Conservation (phyloP, 108 stramenopile species). For the Cyclostephanos tholiformis region DNA sequence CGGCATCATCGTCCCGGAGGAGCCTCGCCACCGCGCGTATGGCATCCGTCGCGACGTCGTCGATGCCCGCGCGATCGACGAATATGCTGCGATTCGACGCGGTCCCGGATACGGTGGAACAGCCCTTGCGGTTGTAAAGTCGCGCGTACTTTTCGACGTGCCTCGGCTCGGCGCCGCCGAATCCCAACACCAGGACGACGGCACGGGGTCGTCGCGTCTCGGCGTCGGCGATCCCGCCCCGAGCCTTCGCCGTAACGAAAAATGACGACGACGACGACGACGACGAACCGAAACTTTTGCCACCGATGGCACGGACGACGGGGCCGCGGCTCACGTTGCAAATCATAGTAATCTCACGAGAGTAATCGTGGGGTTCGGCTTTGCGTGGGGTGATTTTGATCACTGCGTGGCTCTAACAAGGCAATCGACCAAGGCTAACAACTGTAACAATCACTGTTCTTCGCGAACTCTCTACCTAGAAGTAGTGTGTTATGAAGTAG, state of each 20-base stretch:
- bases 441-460: no score
- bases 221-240: neutral
- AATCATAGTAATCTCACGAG: neutral
- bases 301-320: neutral
- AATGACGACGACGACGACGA: neutral
- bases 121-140: neutral
- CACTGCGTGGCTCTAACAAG: neutral
- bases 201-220: neutral
- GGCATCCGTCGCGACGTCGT: neutral
- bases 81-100: neutral
- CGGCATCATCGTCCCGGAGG: neutral
- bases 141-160: constrained; percentile 6
- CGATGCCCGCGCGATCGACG: neutral
- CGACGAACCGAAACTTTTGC: neutral
- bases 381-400: neutral
- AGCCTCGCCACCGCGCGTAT: neutral
- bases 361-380: neutral
- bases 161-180: neutral
- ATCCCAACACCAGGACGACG: neutral
- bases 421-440: no score
- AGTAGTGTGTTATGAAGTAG: no score
- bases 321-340: neutral
- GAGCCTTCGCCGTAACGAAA: neutral
- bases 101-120: constrained; percentile 3
- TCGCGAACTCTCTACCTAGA: no score